phyloP scores from a whole-genome alignment of 148 eudicot species.

The Cornus controversa region DNA sequence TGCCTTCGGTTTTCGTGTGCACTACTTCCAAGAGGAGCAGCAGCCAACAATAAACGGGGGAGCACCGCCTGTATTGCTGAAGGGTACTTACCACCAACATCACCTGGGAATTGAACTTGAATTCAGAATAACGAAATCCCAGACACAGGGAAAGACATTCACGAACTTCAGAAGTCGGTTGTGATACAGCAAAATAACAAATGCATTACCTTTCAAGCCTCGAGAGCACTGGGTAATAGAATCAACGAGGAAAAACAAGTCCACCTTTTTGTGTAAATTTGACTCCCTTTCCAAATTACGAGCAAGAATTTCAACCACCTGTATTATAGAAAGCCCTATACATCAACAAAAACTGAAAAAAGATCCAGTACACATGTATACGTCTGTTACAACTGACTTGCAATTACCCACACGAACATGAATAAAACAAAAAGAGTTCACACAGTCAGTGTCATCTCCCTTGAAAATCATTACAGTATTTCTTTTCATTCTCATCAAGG shows the following conservation, averaged over 20 bases:
- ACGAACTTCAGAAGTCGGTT: slow-evolving; percentile 8
- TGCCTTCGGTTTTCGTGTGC: slow-evolving; percentile 88
- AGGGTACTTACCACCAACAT: slow-evolving; percentile 59
- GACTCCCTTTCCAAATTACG: slow-evolving; percentile 74
- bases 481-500: no score
- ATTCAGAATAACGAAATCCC: slow-evolving; percentile 3
- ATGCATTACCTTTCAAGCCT: slow-evolving; percentile 63
- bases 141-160: background rate
- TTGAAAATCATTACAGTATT: background rate
- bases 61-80: slow-evolving; percentile 76
- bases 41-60: slow-evolving; percentile 80
- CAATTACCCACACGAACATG: background rate
- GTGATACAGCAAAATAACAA: background rate
- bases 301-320: slow-evolving; percentile 86
- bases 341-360: background rate
- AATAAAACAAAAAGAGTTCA: background rate
- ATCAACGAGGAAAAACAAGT: slow-evolving; percentile 95
- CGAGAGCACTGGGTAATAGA: slow-evolving; percentile 84
- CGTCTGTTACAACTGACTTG: background rate
- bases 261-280: slow-evolving; percentile 69
- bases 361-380: background rate
- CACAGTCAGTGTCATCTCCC: background rate
- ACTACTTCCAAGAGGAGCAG: slow-evolving; percentile 94
- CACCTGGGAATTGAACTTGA: slow-evolving; percentile 43
- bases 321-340: slow-evolving; percentile 9